Conservation (phyloP, 768 basidiomycete genomes). For the Lentinula guzmanii region DNA sequence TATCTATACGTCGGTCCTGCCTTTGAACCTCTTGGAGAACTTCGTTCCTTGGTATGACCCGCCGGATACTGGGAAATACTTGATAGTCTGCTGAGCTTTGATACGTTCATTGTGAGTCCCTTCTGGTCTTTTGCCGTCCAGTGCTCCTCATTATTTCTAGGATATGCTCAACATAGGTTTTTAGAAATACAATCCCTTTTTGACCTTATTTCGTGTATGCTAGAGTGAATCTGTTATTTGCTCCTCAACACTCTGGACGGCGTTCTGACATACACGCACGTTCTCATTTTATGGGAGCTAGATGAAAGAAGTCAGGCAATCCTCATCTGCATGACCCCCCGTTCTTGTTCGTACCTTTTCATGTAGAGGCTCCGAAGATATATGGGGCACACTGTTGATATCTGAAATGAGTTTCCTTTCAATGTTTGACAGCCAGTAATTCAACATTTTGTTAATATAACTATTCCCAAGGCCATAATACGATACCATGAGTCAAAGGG, state of each 20-base stretch:
- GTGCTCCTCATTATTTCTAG: background rate
- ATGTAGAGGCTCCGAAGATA: background rate
- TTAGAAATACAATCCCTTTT: background rate
- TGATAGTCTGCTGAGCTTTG: background rate
- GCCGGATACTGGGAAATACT: slow-evolving; percentile 10
- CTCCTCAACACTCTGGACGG: slow-evolving; percentile 98
- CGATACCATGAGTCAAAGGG: background rate
- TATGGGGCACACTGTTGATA: background rate
- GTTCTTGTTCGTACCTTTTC: background rate
- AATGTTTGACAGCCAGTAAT: too few relatives aligned
- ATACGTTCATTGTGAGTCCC: background rate
- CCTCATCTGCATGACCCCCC: background rate
- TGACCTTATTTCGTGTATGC: background rate
- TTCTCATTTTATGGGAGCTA: slow-evolving; percentile 98
- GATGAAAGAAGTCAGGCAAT: slow-evolving; percentile 22
- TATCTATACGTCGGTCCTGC: slow-evolving; percentile 36
- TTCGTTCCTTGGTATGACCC: slow-evolving; percentile 13
- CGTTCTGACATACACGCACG: slow-evolving; percentile 67
- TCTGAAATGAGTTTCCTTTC: too few relatives aligned
- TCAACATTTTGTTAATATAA: background rate
- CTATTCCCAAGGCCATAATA: background rate
- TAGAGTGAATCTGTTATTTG: slow-evolving; percentile 19
- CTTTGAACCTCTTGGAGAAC: slow-evolving; percentile 16
- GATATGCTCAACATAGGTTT: background rate
- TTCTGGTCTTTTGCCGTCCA: background rate